Percentiles rank a stretch among this genome's conserved stretches.
Conservation (phyloP, 2,329 filamentous ascomycete genomes). For the Fusarium pseudograminearum region DNA sequence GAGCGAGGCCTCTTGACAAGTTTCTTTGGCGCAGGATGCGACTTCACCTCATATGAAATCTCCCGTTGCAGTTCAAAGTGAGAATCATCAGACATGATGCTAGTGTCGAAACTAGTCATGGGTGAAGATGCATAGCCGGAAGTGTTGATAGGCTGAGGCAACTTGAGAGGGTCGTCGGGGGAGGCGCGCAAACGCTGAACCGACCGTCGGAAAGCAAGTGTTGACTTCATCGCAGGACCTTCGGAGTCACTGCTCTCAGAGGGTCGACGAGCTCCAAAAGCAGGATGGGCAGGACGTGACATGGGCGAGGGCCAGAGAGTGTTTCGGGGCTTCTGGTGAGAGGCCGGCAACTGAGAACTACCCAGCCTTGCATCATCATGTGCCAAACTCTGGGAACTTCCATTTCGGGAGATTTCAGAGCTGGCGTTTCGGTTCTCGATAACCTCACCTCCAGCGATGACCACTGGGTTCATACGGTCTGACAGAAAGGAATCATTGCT, state of each 20-base stretch:
- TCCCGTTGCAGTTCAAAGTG: slow-evolving; percentile 57
- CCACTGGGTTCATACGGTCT: slow-evolving; percentile 73
- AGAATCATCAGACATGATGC: slow-evolving; percentile 69
- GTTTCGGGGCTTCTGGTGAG: slow-evolving; percentile 56
- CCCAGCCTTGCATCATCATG: slow-evolving; percentile 54
- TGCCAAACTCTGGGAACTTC: slow-evolving; percentile 63
- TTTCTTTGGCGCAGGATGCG: slow-evolving; percentile 61
- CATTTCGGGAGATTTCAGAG: slow-evolving; percentile 61
- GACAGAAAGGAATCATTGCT: slow-evolving; percentile 69
- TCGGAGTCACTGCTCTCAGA: slow-evolving; percentile 70
- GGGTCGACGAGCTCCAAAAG: slow-evolving; percentile 55
- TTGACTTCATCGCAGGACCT: slow-evolving; percentile 60
- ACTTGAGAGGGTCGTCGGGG: slow-evolving; percentile 58
- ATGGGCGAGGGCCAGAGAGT: slow-evolving; percentile 68
- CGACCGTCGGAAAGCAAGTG: slow-evolving; percentile 67
- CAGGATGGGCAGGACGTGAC: slow-evolving; percentile 53
- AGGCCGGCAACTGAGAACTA: slow-evolving; percentile 58
- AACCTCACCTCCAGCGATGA: slow-evolving; percentile 73
- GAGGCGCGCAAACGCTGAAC: slow-evolving; percentile 63
- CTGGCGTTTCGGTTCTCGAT: slow-evolving; percentile 70
- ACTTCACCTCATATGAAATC: slow-evolving; percentile 48
- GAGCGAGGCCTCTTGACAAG: slow-evolving; percentile 66
- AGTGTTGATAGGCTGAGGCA: slow-evolving; percentile 67
- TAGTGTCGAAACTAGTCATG: slow-evolving; percentile 68
- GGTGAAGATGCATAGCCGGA: slow-evolving; percentile 59